These are phyloP conservation scores for Solanum chilense DNA, from an alignment of 257 asterid species.

Conservation along the genomic window DNA sequence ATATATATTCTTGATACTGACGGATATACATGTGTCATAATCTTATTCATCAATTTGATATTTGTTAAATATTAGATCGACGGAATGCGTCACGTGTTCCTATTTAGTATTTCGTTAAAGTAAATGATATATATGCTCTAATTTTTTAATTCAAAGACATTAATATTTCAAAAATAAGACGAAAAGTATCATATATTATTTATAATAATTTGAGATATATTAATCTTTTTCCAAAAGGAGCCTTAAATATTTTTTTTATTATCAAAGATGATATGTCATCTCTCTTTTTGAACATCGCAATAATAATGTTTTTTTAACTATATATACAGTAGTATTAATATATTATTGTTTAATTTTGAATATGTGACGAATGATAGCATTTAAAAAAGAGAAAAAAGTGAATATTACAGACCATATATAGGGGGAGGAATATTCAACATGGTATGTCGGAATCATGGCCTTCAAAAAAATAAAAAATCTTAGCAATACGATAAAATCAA, in stretches of 20 bases:
- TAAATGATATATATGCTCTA: too few relatives aligned
- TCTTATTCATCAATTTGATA: fast-evolving
- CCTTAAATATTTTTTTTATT: fast-evolving
- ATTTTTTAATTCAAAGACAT: fast-evolving
- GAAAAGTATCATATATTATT: too few relatives aligned
- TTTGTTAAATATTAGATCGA: too few relatives aligned
- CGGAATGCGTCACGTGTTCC: too few relatives aligned
- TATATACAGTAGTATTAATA: neutral
- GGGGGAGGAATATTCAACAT: neutral
- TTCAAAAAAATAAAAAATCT: too few relatives aligned
- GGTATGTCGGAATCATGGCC: too few relatives aligned
- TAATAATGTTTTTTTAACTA: neutral
- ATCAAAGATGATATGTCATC: neutral
- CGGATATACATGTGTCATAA: too few relatives aligned
- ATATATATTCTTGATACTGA: too few relatives aligned
- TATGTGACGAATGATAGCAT: neutral
- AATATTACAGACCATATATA: neutral
- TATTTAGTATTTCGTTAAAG: too few relatives aligned
- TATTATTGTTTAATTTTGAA: neutral
- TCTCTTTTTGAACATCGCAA: neutral
- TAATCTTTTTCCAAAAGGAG: too few relatives aligned
- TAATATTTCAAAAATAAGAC: too few relatives aligned
- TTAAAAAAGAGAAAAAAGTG: neutral
- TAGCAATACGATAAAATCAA: fast-evolving
- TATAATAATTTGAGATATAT: too few relatives aligned